Evolutionary conservation across 306 rosid species (phyloP).

Genomic region (Cajanus cajan): DNA sequence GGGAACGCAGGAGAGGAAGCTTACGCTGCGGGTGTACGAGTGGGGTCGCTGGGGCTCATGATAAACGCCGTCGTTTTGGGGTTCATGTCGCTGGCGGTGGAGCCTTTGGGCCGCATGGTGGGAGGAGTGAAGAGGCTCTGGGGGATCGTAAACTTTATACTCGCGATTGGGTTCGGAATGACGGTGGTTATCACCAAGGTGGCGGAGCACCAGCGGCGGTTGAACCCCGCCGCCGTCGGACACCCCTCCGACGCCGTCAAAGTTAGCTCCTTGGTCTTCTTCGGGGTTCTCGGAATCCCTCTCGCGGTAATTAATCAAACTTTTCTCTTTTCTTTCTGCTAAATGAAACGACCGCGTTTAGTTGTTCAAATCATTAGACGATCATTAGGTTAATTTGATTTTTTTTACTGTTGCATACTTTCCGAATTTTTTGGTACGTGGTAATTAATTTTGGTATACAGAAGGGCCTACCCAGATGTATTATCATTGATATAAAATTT

Average conservation of each 20-base stretch:
- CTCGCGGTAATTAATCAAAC: conserved; percentile 60
- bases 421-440: too few species aligned
- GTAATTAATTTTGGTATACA: too few species aligned
- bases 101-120: conserved; percentile 17
- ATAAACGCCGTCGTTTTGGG: conserved; percentile 28
- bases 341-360: not conserved
- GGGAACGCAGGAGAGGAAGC: conserved; percentile 34
- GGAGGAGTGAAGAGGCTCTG: conserved; percentile 29
- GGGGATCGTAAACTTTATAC: conserved; percentile 20
- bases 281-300: conserved; percentile 62
- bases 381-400: not conserved
- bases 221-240: conserved; percentile 13
- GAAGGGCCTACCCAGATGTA: too few species aligned
- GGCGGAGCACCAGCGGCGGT: not conserved
- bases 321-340: not conserved
- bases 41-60: conserved; percentile 16
- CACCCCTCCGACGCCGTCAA: conserved; percentile 27
- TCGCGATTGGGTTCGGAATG: conserved; percentile 27
- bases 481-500: too few species aligned
- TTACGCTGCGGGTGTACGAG: conserved; percentile 32
- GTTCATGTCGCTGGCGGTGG: conserved; percentile 20
- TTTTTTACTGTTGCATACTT: too few species aligned
- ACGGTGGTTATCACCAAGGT: conserved; percentile 6
- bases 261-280: conserved; percentile 52
- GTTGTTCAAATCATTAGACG: not conserved